Evolutionary conservation across 2,329 filamentous ascomycete genomes (phyloP).

Genomic region (Pseudogymnoascus sp.): DNA sequence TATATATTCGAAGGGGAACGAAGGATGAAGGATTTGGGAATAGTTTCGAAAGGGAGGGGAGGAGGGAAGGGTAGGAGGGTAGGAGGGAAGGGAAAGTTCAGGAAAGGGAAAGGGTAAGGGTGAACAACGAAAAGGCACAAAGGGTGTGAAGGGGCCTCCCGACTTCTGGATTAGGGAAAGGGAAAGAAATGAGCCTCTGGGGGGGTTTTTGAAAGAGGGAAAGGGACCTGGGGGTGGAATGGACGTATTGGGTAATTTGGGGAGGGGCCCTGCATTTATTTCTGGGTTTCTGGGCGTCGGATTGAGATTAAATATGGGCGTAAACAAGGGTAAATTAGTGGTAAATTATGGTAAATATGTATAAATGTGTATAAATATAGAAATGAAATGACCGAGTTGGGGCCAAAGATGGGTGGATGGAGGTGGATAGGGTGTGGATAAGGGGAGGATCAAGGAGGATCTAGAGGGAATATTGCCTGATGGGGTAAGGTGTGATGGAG

Average conservation of each 20-base stretch:
- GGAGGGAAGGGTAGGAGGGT: background rate
- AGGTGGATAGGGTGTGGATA: background rate
- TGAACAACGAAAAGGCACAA: conserved; percentile 2
- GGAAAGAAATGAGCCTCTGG: background rate
- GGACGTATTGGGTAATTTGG: background rate
- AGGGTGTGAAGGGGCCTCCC: background rate
- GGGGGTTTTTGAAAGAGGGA: background rate
- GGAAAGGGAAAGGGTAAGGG: background rate
- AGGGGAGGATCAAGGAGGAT: background rate
- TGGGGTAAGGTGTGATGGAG: background rate
- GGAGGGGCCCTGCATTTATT: background rate
- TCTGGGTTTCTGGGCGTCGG: background rate
- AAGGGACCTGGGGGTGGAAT: background rate
- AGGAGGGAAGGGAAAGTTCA: background rate
- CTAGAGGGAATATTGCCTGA: background rate
- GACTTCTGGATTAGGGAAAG: background rate
- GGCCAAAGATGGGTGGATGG: background rate
- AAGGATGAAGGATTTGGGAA: background rate
- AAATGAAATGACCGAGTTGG: background rate
- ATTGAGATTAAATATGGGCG: background rate
- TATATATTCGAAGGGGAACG: background rate
- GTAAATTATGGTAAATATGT: too few species aligned
- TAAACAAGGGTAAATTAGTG: too few species aligned
- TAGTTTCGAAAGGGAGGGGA: background rate
- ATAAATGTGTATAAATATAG: background rate